Evolutionary conservation across 2,329 filamentous ascomycete species (phyloP).

Genomic region (Penicillium sp.): DNA sequence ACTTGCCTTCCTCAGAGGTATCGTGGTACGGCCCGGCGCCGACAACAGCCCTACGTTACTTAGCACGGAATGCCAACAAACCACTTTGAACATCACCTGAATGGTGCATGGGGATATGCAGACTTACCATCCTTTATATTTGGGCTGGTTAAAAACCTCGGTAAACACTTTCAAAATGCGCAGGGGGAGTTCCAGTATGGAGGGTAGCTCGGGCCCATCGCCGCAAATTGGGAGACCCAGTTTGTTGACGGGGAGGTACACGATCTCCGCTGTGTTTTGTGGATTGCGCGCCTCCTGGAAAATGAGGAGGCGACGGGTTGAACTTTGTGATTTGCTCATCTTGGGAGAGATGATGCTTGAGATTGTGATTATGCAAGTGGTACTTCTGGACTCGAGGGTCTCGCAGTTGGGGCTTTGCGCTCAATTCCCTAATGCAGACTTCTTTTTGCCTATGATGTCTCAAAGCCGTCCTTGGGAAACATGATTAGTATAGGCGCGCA

Average conservation of each 20-base stretch:
- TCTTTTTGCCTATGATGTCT: neutral
- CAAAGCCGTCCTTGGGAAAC: neutral
- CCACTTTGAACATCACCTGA: neutral
- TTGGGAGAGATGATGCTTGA: neutral
- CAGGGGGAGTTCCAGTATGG: slow-evolving; percentile 35
- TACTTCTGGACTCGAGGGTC: neutral
- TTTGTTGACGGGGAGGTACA: slow-evolving; percentile 37
- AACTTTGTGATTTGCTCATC: slow-evolving; percentile 8
- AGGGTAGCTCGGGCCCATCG: slow-evolving; percentile 32
- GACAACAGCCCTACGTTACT: slow-evolving; percentile 29
- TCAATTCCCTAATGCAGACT: neutral
- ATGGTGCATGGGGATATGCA: neutral
- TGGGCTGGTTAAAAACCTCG: slow-evolving; percentile 39
- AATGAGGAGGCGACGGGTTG: slow-evolving; percentile 29
- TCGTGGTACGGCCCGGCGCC: slow-evolving; percentile 37
- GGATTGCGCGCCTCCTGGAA: slow-evolving; percentile 39
- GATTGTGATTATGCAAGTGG: neutral
- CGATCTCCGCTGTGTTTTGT: slow-evolving; percentile 25
- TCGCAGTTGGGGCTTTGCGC: neutral
- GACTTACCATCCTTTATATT: slow-evolving; percentile 38
- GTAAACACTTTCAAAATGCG: slow-evolving; percentile 37
- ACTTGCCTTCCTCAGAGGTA: slow-evolving; percentile 37
- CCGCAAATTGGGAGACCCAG: slow-evolving; percentile 37
- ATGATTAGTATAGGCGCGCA: neutral
- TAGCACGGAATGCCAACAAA: neutral